Evolutionary conservation across 805 yeast genomes (phyloP).

Genomic region (Saturnispora serradocipensis): DNA sequence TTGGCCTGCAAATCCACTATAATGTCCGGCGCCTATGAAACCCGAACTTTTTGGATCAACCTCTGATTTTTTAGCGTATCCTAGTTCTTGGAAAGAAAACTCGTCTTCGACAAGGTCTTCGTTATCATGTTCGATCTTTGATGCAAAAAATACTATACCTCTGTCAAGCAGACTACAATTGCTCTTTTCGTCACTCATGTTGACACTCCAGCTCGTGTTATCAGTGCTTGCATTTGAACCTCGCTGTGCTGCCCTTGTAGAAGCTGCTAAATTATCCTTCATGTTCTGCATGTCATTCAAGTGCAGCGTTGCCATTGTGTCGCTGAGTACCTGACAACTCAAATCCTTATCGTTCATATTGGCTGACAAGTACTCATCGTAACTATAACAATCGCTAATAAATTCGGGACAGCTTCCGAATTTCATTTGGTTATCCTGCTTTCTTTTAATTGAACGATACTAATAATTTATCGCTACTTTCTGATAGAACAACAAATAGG

Average conservation of each 20-base stretch:
- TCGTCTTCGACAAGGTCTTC: background rate
- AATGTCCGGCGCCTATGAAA: slow-evolving; percentile 6
- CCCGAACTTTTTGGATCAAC: background rate
- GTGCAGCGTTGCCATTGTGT: background rate
- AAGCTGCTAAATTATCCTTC: background rate
- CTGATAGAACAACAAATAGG: background rate
- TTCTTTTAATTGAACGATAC: no score
- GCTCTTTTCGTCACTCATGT: background rate
- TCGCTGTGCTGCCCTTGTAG: background rate
- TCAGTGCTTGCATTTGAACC: slow-evolving; percentile 6
- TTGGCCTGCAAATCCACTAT: slow-evolving; percentile 7
- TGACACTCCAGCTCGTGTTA: background rate
- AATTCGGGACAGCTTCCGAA: slow-evolving; percentile 9
- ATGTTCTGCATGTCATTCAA: background rate
- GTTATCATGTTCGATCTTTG: background rate
- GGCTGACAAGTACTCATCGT: background rate
- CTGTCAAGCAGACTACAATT: background rate
- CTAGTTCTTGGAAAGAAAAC: slow-evolving; percentile 2
- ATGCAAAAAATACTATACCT: background rate
- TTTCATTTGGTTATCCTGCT: background rate
- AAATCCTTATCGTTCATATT: background rate
- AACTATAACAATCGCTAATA: slow-evolving; percentile 7
- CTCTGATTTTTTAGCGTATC: background rate
- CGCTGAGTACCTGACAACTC: background rate
- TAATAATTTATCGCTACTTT: background rate